Evolutionary conservation across 495 filamentous ascomycete genomes (phyloP), one percentile per base, ranked within the genome.

Genomic region (Neurospora sp.): DNA sequence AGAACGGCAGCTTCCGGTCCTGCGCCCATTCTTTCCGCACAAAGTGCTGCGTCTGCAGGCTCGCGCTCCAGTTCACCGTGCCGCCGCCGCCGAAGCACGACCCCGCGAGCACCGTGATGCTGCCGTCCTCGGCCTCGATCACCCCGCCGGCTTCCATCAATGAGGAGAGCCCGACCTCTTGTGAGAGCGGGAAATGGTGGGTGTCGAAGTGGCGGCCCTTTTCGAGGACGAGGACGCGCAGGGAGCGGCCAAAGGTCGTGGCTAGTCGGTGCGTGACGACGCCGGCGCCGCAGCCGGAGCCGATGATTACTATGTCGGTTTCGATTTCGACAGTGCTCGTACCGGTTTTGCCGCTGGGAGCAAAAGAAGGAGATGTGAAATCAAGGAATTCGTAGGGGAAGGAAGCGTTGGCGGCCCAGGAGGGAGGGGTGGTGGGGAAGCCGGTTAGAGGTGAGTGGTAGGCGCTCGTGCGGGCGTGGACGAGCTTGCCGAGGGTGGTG

Each of bases 201-300:
- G 76, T 66, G 44, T 77, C 76, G 7, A 75, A 71, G n/a, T 77
- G 74, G 7, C 27, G 39, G 1, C 88, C 87, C 77, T 95, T 96
- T 70, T 98, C 94, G 5, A 95, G 89, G 0, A 98, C 93, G 5
- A 97, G 79, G 20, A 97, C 93, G 7, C 83, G 83, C 69, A 91
- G 81, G 18, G 89, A 91, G 2, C 88, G 42, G 3, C 76, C 76
- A 12, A 77, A 75, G 20, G 69, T 91, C 76, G 92, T 89, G 12
- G 94, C 90, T 7, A 97, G 83, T 39, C 90, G 91, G 81, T 94
- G 93, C 9, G 94, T 94, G 38, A 87, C 88, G 2, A 97, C 94
- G 1, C 85, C 92, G n/a, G 92, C 94, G 70, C 94, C 94, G 76
- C 92, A 95, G 20, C 94, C 94, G 70, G 92, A 94, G 2, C 94